Evolutionary conservation across 2,329 filamentous ascomycete genomes (phyloP).

Genomic region (Colletotrichum brevisporum): DNA sequence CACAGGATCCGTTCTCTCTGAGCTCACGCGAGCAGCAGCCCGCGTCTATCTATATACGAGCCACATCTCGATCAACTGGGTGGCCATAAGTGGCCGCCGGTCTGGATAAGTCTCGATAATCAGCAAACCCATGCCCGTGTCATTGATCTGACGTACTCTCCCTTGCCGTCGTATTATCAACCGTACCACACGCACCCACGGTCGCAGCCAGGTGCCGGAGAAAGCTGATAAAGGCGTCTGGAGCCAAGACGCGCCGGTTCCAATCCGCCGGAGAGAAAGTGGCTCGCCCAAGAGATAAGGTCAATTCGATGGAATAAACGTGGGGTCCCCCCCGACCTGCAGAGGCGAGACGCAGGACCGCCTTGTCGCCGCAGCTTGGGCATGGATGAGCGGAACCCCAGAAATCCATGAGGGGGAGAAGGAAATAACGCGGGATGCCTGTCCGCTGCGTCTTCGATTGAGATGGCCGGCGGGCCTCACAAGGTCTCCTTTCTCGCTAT

Average conservation of each 20-base stretch:
- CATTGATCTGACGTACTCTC: background rate
- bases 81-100: slow-evolving; percentile 12
- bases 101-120: background rate
- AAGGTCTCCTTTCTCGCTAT: background rate
- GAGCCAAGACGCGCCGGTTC: background rate
- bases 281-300: slow-evolving; percentile 35
- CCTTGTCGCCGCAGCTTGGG: slow-evolving; percentile 20
- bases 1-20: background rate
- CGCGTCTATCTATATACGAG: slow-evolving; percentile 19
- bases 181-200: background rate
- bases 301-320: slow-evolving; percentile 18
- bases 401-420: background rate
- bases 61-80: background rate
- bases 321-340: background rate
- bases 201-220: background rate
- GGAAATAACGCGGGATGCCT: background rate
- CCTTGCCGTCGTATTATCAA: background rate
- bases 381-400: background rate
- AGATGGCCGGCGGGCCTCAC: background rate
- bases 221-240: slow-evolving; percentile 1
- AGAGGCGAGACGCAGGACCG: background rate
- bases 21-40: no score
- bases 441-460: background rate
- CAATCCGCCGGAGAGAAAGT: background rate
- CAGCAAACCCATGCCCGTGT: background rate